phyloP scores from a whole-genome alignment of 495 filamentous ascomycete genomes.

The Talaromyces proteolyticus region DNA sequence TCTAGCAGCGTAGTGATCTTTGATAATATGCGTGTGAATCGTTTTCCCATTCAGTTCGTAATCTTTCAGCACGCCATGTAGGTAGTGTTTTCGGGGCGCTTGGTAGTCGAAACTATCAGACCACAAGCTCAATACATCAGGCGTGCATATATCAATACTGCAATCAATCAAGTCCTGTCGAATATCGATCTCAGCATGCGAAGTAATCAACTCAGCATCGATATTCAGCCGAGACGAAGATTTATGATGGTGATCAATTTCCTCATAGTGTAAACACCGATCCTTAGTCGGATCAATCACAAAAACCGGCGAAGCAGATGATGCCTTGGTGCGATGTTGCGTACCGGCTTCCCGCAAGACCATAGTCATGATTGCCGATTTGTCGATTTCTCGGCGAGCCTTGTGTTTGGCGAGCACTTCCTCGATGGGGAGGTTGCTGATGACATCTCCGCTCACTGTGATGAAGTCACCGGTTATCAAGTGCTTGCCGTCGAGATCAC shows the following conservation, averaged over 20 bases:
- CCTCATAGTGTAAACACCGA: conserved; percentile 90
- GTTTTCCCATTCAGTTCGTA: conserved; percentile 95
- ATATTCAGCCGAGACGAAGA: conserved; percentile 53
- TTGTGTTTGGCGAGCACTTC: conserved; percentile 72
- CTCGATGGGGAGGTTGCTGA: conserved; percentile 83
- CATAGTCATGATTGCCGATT: conserved; percentile 99
- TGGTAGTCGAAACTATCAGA: conserved; percentile 98
- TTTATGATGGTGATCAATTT: conserved; percentile 44
- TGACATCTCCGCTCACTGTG: conserved; percentile 87
- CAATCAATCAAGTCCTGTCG: conserved; percentile 89
- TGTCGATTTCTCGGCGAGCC: conserved; percentile 73
- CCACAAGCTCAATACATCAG: conserved; percentile 90
- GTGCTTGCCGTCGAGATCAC: conserved; percentile 82
- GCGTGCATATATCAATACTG: conserved; percentile 95
- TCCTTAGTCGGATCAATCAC: conserved; percentile 75
- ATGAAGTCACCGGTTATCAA: conserved; percentile 89
- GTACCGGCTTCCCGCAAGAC: conserved; percentile 74
- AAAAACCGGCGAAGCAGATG: conserved; percentile 73
- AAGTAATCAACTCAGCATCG: conserved; percentile 64
- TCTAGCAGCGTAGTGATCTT: conserved; percentile 70
- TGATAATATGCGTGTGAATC: conserved; percentile 83
- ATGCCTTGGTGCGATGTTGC: conserved; percentile 66
- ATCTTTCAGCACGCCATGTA: conserved; percentile 90
- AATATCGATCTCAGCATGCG: conserved; percentile 65
- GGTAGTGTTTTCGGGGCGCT: conserved; percentile 76